A percentile compares a stretch with the other conserved stretches of the same genome.
These are phyloP conservation scores for Boletus vermiculosoides DNA, from an alignment of 768 basidiomycete species.

Conservation along the genomic window DNA sequence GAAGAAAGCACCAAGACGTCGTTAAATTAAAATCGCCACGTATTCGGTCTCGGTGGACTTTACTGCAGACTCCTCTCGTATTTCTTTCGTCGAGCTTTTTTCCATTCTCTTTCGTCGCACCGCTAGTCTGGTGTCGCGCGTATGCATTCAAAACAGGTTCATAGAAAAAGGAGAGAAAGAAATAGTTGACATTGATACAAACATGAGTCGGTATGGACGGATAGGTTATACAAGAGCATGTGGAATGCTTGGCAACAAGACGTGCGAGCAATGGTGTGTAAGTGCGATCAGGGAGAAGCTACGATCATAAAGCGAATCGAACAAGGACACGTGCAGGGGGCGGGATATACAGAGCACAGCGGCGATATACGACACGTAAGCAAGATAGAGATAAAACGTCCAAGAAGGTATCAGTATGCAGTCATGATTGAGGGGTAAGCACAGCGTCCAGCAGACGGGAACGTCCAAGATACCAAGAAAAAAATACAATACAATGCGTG, in stretches of 20 bases:
- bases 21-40: conserved; percentile 9
- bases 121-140: not conserved
- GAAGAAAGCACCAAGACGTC: conserved; percentile 27
- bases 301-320: conserved; percentile 2
- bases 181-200: conserved; percentile 23
- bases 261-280: not conserved
- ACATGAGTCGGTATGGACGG: conserved; percentile 11
- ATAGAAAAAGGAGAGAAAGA: not conserved
- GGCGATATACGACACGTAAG: conserved; percentile 18
- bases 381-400: conserved; percentile 9
- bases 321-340: not conserved
- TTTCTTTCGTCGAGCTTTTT: not conserved
- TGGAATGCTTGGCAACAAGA: conserved; percentile 2
- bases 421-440: not conserved
- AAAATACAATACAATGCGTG: conserved; percentile 13
- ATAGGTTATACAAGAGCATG: conserved; percentile 18
- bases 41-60: not conserved
- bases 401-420: conserved; percentile 25
- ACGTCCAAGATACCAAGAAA: conserved; percentile 28
- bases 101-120: not conserved
- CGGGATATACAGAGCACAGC: conserved; percentile 16
- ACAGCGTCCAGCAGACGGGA: conserved; percentile 5
- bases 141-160: not conserved
- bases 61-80: not conserved
- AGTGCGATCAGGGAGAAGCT: not conserved